These are phyloP conservation scores for Trichoderma reesei DNA, from an alignment of 495 filamentous ascomycete species.

Conservation along the genomic window DNA sequence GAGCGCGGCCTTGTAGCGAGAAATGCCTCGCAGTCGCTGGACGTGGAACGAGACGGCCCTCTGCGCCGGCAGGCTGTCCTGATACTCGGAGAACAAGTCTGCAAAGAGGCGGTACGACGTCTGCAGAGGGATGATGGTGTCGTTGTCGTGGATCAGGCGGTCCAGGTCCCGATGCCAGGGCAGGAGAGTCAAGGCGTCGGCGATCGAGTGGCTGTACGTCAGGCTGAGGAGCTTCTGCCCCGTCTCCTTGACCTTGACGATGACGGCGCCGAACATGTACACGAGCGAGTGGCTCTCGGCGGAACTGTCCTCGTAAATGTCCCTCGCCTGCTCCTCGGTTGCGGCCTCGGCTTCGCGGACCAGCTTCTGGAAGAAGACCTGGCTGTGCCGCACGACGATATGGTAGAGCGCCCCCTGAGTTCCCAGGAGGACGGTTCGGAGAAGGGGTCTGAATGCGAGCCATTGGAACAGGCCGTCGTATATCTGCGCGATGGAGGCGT, in stretches of 20 bases:
- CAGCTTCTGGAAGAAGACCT: slow-evolving; percentile 9
- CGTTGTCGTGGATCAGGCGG: slow-evolving; percentile 12
- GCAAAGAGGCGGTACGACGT: slow-evolving; percentile 19
- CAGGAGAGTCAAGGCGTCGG: slow-evolving; percentile 15
- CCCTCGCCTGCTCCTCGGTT: not conserved
- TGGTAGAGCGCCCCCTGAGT: slow-evolving; percentile 12
- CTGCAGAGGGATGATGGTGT: not conserved
- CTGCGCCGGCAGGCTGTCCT: slow-evolving; percentile 14
- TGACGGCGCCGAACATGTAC: slow-evolving; percentile 13
- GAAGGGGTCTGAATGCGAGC: slow-evolving; percentile 12
- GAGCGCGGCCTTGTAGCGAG: slow-evolving; percentile 10
- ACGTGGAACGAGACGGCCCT: slow-evolving; percentile 12
- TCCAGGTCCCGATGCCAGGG: slow-evolving; percentile 16
- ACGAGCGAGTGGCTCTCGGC: not conserved
- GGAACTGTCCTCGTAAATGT: not conserved
- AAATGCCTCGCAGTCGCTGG: slow-evolving; percentile 15
- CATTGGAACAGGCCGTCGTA: slow-evolving; percentile 12
- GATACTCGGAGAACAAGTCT: slow-evolving; percentile 15
- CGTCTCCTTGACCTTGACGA: slow-evolving; percentile 10
- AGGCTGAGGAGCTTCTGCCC: slow-evolving; percentile 3
- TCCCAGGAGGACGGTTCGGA: slow-evolving; percentile 13
- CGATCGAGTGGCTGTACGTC: slow-evolving; percentile 15
- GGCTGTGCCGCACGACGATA: slow-evolving; percentile 9
- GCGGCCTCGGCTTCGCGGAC: slow-evolving; percentile 7
- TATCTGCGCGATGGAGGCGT: not conserved